Evolutionary conservation across 768 basidiomycete species (phyloP).

Genomic region (Podaxis sp.): DNA sequence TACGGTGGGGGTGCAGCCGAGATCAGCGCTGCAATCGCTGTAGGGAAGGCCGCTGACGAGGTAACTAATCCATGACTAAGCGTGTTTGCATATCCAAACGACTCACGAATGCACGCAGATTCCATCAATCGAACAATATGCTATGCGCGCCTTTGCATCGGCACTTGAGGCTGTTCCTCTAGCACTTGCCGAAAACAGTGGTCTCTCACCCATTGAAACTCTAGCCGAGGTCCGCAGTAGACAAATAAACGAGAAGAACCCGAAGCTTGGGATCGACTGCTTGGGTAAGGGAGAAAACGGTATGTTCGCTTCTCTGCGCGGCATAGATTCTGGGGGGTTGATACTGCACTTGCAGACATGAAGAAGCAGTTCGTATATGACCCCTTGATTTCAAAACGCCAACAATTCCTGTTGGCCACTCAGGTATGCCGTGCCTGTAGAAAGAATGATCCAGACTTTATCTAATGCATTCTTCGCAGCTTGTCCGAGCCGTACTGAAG

Average conservation of each 20-base stretch:
- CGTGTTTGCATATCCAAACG: not conserved
- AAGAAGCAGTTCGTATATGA: slow-evolving; percentile 96
- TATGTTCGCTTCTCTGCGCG: slow-evolving; percentile 31
- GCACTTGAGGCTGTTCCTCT: slow-evolving; percentile 95
- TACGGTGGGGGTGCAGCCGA: slow-evolving; percentile 99
- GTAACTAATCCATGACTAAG: slow-evolving; percentile 34
- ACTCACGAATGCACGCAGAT: slow-evolving; percentile 49
- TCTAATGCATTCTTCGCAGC: slow-evolving; percentile 34
- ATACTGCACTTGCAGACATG: slow-evolving; percentile 70
- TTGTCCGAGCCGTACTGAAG: slow-evolving; percentile 85
- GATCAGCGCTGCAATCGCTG: slow-evolving; percentile 92
- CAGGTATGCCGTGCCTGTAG: slow-evolving; percentile 53
- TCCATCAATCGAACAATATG: slow-evolving; percentile 97
- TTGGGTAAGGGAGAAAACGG: slow-evolving; percentile 84
- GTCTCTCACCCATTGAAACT: slow-evolving; percentile 93
- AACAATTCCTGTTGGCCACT: slow-evolving; percentile 96
- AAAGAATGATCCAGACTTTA: slow-evolving; percentile 2
- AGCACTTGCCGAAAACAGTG: slow-evolving; percentile 97
- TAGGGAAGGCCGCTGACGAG: slow-evolving; percentile 92
- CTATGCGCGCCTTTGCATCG: slow-evolving; percentile 98
- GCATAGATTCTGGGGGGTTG: not conserved
- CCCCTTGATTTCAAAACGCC: slow-evolving; percentile 94
- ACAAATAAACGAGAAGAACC: slow-evolving; percentile 84
- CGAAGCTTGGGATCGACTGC: slow-evolving; percentile 92
- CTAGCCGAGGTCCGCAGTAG: slow-evolving; percentile 94